Conservation (phyloP, 352 stramenopile species). For the Phytophthora sp. region DNA sequence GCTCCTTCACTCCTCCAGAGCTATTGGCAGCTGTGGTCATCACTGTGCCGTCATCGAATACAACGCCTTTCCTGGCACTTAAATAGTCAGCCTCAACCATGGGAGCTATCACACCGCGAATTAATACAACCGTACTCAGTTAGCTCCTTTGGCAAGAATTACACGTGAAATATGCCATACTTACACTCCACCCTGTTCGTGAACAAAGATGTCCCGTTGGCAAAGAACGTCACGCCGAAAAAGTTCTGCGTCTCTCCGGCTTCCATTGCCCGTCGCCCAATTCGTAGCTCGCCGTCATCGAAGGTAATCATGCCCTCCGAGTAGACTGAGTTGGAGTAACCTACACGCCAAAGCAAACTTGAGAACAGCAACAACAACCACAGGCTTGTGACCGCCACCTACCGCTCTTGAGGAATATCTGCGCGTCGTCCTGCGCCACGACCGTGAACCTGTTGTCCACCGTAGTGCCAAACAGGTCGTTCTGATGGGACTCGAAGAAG, state of each 20-base stretch:
- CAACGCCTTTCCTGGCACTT: constrained; percentile 58
- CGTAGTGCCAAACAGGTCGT: constrained; percentile 78
- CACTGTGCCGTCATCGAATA: constrained; percentile 77
- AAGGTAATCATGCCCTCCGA: constrained; percentile 79
- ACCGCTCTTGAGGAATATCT: constrained; percentile 87
- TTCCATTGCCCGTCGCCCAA: constrained; percentile 61
- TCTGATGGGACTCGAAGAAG: constrained; percentile 85
- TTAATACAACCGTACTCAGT: neutral
- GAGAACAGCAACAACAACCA: neutral
- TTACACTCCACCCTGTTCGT: constrained; percentile 72
- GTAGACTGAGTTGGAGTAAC: constrained; percentile 76
- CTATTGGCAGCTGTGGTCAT: constrained; percentile 85
- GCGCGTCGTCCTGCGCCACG: constrained; percentile 71
- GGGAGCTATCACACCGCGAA: constrained; percentile 38
- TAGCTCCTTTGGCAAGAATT: neutral
- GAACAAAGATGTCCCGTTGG: constrained; percentile 71
- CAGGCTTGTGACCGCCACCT: neutral
- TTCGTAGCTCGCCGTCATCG: constrained; percentile 58
- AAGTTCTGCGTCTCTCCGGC: constrained; percentile 62
- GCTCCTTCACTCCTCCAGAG: constrained; percentile 76
- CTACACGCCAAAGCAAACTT: constrained; percentile 25
- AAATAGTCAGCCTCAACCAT: constrained; percentile 72
- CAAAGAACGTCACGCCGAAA: constrained; percentile 70
- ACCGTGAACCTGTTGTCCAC: constrained; percentile 86
- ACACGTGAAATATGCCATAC: neutral